phyloP scores from a whole-genome alignment of 495 filamentous ascomycete species.

The Lepidopterella palustris region DNA sequence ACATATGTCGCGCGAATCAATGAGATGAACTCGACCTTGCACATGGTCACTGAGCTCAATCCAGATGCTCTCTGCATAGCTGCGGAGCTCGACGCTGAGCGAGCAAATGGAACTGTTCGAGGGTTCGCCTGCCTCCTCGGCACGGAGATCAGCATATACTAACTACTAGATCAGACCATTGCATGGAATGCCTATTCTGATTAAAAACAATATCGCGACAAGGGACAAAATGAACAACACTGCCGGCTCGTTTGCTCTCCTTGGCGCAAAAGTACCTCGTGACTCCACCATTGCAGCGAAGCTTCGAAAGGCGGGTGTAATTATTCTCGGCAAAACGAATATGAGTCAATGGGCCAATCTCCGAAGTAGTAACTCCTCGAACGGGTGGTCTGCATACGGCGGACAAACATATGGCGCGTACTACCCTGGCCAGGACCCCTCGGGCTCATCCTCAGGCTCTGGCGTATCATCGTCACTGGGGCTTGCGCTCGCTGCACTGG shows the following conservation, averaged over 20 bases:
- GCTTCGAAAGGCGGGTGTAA: conserved; percentile 39
- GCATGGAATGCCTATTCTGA: conserved; percentile 61
- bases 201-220: conserved; percentile 69
- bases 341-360: conserved; percentile 52
- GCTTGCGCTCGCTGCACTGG: conserved; percentile 45
- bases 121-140: conserved; percentile 31
- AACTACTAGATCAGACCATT: conserved; percentile 40
- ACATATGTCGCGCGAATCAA: conserved; percentile 48
- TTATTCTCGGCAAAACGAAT: conserved; percentile 48
- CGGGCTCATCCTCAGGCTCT: conserved; percentile 49
- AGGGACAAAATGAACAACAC: conserved; percentile 64
- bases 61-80: conserved; percentile 51
- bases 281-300: conserved; percentile 36
- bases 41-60: conserved; percentile 52
- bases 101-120: conserved; percentile 40
- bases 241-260: conserved; percentile 53
- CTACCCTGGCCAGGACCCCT: conserved; percentile 47
- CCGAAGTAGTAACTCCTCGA: conserved; percentile 43
- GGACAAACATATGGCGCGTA: conserved; percentile 49
- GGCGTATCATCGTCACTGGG: conserved; percentile 47
- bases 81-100: conserved; percentile 45
- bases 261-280: conserved; percentile 28
- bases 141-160: not conserved
- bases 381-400: conserved; percentile 51
- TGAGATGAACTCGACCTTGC: conserved; percentile 47